phyloP scores from a whole-genome alignment of 495 filamentous ascomycete genomes.

The Talaromyces borbonicus region DNA sequence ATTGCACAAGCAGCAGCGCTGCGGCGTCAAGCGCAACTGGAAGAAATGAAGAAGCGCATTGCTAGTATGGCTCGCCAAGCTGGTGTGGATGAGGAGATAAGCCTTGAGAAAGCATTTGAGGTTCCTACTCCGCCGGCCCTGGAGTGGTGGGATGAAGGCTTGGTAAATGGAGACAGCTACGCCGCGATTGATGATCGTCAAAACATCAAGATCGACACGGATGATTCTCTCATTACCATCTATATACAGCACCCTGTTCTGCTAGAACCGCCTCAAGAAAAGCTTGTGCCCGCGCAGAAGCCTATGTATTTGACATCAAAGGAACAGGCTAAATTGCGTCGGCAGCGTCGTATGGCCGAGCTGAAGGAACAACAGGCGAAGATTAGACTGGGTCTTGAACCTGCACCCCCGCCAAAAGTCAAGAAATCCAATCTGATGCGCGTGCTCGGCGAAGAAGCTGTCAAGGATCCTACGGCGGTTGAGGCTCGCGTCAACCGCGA shows the following conservation, averaged over 20 bases:
- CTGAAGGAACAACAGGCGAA: slow-evolving; percentile 95
- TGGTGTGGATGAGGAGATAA: slow-evolving; percentile 82
- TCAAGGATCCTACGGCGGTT: slow-evolving; percentile 95
- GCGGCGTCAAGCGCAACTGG: slow-evolving; percentile 74
- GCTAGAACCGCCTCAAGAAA: slow-evolving; percentile 83
- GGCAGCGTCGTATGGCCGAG: slow-evolving; percentile 82
- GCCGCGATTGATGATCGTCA: slow-evolving; percentile 51
- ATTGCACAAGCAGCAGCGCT: slow-evolving; percentile 86
- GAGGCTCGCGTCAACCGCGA: slow-evolving; percentile 88
- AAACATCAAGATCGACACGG: slow-evolving; percentile 61
- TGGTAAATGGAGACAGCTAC: slow-evolving; percentile 68
- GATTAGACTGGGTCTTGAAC: slow-evolving; percentile 79
- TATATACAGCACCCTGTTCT: slow-evolving; percentile 94
- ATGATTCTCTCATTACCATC: slow-evolving; percentile 75
- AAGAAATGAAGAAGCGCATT: slow-evolving; percentile 89
- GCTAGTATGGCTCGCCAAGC: slow-evolving; percentile 74
- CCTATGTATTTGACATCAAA: slow-evolving; percentile 87
- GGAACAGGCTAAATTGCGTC: slow-evolving; percentile 83
- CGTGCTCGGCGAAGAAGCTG: slow-evolving; percentile 91
- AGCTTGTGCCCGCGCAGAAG: slow-evolving; percentile 65
- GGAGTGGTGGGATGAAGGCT: slow-evolving; percentile 96
- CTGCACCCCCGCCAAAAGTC: slow-evolving; percentile 85
- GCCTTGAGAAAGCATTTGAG: slow-evolving; percentile 79
- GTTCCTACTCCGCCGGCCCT: slow-evolving; percentile 75
- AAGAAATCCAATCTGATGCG: slow-evolving; percentile 96